Evolutionary conservation across 768 basidiomycete genomes (phyloP).

Genomic region (Tulasnella sp.): DNA sequence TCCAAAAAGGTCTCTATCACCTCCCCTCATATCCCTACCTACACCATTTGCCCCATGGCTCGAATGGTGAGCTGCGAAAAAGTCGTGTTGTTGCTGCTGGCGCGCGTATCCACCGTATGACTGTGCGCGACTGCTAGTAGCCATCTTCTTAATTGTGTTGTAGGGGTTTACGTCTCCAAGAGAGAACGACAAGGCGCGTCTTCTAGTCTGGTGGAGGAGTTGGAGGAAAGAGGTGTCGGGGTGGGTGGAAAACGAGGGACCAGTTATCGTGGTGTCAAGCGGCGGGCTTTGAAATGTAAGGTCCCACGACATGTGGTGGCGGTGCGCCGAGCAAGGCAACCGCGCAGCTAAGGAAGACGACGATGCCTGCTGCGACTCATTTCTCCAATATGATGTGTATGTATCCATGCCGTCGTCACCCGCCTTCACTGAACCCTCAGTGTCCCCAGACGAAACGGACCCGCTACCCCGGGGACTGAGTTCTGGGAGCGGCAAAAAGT

Average conservation of each 20-base stretch:
- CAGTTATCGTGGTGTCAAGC: neutral
- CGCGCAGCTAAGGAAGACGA: neutral
- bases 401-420: slow-evolving; percentile 1
- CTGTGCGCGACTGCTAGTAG: slow-evolving; percentile 12
- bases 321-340: neutral
- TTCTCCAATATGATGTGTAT: slow-evolving; percentile 7
- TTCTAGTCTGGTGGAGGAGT: neutral
- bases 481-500: slow-evolving; percentile 2
- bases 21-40: neutral
- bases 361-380: neutral
- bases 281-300: neutral
- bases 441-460: neutral
- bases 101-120: neutral
- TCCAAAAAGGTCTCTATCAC: slow-evolving; percentile 1
- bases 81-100: neutral
- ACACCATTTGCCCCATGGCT: neutral
- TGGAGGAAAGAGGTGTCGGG: neutral
- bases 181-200: slow-evolving; percentile 15
- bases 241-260: neutral
- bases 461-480: neutral
- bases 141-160: neutral
- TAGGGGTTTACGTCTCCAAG: neutral
- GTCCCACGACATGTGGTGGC: slow-evolving; percentile 11
- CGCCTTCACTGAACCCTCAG: neutral
- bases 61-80: neutral